Evolutionary conservation across 2,329 filamentous ascomycete species (phyloP).

Genomic region (Scopulariopsis brevicaulis): DNA sequence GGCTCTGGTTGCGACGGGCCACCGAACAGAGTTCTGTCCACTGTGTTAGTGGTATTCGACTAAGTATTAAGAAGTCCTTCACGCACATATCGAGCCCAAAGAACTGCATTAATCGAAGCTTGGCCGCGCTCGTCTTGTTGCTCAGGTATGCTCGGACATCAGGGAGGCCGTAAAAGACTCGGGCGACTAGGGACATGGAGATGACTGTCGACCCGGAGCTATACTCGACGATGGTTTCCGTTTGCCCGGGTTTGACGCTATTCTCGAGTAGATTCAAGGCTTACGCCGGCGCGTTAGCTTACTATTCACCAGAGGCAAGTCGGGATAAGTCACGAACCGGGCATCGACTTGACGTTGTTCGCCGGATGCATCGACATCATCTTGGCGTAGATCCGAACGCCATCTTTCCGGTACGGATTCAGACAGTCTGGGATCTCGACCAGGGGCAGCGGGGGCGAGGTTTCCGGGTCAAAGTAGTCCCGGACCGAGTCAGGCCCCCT

Average conservation of each 20-base stretch:
- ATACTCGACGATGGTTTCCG: constrained; percentile 45
- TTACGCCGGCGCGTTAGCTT: neutral
- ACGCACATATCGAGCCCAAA: constrained; percentile 21
- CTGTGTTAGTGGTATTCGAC: neutral
- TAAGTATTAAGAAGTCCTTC: neutral
- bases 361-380: constrained; percentile 52
- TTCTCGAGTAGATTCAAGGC: constrained; percentile 12
- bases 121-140: constrained; percentile 30
- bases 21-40: constrained; percentile 16
- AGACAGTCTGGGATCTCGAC: constrained; percentile 45
- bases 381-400: constrained; percentile 52
- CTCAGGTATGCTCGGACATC: constrained; percentile 30
- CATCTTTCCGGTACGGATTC: constrained; percentile 44
- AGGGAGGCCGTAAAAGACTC: constrained; percentile 23
- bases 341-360: constrained; percentile 51
- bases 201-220: constrained; percentile 52
- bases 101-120: constrained; percentile 19
- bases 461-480: constrained; percentile 48
- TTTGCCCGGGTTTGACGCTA: constrained; percentile 22
- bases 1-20: constrained; percentile 21
- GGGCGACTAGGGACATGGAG: constrained; percentile 34
- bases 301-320: neutral
- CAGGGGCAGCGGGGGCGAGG: constrained; percentile 42
- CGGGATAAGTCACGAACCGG: constrained; percentile 24
- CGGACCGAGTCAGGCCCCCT: constrained; percentile 42